phyloP scores from a whole-genome alignment of 495 filamentous ascomycete species.

The Daldinia grandis region DNA sequence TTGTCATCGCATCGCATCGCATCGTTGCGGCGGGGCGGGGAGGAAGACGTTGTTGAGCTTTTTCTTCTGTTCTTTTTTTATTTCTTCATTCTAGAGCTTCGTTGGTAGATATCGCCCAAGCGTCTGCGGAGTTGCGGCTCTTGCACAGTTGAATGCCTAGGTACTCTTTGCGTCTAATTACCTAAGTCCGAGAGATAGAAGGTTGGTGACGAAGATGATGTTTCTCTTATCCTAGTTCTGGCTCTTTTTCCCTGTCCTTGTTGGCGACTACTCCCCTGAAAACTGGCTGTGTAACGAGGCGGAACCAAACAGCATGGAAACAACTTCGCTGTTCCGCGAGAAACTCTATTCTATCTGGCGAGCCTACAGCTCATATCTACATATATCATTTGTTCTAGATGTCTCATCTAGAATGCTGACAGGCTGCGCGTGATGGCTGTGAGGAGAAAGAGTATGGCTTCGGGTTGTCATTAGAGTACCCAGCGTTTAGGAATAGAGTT shows the following conservation, averaged over 20 bases:
- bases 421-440: background rate
- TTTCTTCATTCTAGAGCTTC: background rate
- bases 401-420: too few species aligned
- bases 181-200: background rate
- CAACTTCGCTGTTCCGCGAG: too few species aligned
- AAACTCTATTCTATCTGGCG: too few species aligned
- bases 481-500: background rate
- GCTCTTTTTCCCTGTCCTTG: background rate
- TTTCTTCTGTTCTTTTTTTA: too few species aligned
- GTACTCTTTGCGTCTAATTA: background rate
- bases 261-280: background rate
- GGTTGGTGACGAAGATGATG: background rate
- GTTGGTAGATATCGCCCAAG: background rate
- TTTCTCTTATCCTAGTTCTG: background rate
- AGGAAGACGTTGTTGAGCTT: background rate
- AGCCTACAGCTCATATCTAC: too few species aligned
- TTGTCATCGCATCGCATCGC: slow-evolving; percentile 1
- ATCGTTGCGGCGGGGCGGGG: background rate
- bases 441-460: background rate
- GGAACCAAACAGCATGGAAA: too few species aligned
- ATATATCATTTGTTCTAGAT: too few species aligned
- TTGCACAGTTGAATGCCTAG: background rate
- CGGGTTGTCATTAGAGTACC: background rate
- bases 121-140: background rate
- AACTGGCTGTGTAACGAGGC: too few species aligned